Conservation (phyloP, 352 stramenopile species). For the Pythium guiyangense region DNA sequence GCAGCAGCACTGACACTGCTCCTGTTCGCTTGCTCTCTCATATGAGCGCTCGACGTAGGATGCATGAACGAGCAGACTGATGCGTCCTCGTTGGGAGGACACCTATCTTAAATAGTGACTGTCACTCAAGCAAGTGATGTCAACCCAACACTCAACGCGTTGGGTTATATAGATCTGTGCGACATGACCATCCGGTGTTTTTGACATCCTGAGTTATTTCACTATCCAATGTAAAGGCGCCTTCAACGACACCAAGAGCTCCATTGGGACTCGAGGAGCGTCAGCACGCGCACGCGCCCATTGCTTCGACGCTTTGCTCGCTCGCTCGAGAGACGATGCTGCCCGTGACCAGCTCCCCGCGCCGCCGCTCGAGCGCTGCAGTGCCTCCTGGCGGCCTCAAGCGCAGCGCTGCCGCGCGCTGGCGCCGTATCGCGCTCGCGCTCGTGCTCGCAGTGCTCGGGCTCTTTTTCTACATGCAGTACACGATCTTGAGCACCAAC, state of each 20-base stretch:
- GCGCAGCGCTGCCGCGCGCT: slow-evolving; percentile 14
- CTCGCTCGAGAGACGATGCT: neutral
- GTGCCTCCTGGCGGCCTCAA: slow-evolving; percentile 4
- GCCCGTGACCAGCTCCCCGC: neutral
- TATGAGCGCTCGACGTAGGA: no score
- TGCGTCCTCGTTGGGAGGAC: no score
- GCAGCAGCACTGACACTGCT: no score
- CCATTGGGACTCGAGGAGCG: neutral
- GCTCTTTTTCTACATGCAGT: slow-evolving; percentile 53
- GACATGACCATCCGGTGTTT: no score
- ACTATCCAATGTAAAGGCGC: no score
- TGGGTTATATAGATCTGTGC: no score
- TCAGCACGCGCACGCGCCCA: neutral
- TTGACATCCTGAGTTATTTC: no score
- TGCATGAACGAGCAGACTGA: no score
- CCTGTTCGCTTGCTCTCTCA: no score
- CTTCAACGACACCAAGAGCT: neutral
- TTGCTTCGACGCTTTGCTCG: neutral
- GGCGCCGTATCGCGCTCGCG: slow-evolving; percentile 9
- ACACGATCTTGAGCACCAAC: slow-evolving; percentile 39
- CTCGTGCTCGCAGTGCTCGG: slow-evolving; percentile 15
- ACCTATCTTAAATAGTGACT: no score
- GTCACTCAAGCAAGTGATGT: no score
- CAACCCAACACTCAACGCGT: no score
- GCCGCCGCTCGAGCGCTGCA: slow-evolving; percentile 15